These are phyloP conservation scores for Daphne laureola DNA, from an alignment of 441 rosid species.

Conservation along the genomic window DNA sequence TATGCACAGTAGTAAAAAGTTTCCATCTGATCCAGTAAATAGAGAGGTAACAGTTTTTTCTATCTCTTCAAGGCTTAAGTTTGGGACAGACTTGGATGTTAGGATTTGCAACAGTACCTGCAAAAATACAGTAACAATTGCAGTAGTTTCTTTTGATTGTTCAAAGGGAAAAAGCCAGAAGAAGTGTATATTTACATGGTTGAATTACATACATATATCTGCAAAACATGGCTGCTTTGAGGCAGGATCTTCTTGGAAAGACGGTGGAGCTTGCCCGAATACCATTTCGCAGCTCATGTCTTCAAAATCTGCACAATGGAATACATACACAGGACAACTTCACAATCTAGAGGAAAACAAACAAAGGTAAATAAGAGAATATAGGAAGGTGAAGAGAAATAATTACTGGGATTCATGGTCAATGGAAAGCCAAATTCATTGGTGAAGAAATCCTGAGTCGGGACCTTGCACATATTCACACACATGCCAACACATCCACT, in stretches of 20 bases:
- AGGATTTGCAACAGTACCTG: constrained; percentile 53
- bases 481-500: constrained; percentile 98
- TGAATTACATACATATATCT: constrained; percentile 34
- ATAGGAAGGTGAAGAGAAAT: neutral
- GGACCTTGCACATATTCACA: constrained; percentile 92
- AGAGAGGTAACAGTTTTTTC: neutral
- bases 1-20: neutral
- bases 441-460: constrained; percentile 97
- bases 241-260: constrained; percentile 68
- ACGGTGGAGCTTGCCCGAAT: constrained; percentile 81
- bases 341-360: neutral
- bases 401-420: constrained; percentile 85
- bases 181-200: too few species aligned
- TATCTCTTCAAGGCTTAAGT: constrained; percentile 33
- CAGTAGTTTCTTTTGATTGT: too few species aligned
- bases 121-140: constrained; percentile 1
- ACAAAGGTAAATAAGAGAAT: neutral
- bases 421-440: constrained; percentile 92
- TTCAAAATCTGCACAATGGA: constrained; percentile 55
- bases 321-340: neutral
- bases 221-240: constrained; percentile 57
- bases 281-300: constrained; percentile 98
- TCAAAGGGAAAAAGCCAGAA: too few species aligned
- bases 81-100: constrained; percentile 37
- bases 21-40: too few species aligned